Base-by-base conservation (phyloP, 2,329 filamentous ascomycete species). In the Macrophomina tecta region DNA sequence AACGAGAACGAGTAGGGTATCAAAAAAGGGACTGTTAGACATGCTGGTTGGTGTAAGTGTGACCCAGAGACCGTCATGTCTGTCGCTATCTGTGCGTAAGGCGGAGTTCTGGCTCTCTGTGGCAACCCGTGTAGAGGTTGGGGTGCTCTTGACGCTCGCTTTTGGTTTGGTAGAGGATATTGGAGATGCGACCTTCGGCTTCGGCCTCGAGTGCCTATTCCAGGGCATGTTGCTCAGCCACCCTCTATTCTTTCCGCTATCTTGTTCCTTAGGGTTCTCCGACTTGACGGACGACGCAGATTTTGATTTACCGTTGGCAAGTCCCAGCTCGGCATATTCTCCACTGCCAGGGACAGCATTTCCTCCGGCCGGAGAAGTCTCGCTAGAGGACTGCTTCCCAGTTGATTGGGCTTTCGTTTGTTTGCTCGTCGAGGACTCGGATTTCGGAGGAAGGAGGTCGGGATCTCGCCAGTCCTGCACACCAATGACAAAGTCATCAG, bases 1-100 rank as follows among this genome's bases (percentile, higher is more conserved):
- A 38, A 99, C 93, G n/a, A 99, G 84, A 8, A 99, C 93, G n/a
- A 98, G 84, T 2, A 99, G 85, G 0, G 94, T 98, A 76, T 99
- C 95, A 72, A 98, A 94, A 81, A 99, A 97, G 0, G 95, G 94
- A 72, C 91, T 96, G 5, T 91, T 91, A 69, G 93, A 94, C 81
- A 90, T 88, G 78, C 89, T 94, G 0, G 93, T 94, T 1, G 94
- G 95, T 0, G 93, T 95, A 65, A 99, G 88, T 7, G 95, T 97
- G n/a, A 99, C 93, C 93, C 93, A 98, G 4, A 99, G 86, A 1
- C 93, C 94, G 72, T 95, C 89, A 70, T 89, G 89, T 12, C 83
- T 82, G 45, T 84, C 80, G 14, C 65, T 16, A 18, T 48, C 63
- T 16, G 30, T 5, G 9, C 18, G 18, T 3, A 23, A 30, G 18